Base-by-base conservation (phyloP, 257 asterid species). In the Eustoma russellianum region DNA sequence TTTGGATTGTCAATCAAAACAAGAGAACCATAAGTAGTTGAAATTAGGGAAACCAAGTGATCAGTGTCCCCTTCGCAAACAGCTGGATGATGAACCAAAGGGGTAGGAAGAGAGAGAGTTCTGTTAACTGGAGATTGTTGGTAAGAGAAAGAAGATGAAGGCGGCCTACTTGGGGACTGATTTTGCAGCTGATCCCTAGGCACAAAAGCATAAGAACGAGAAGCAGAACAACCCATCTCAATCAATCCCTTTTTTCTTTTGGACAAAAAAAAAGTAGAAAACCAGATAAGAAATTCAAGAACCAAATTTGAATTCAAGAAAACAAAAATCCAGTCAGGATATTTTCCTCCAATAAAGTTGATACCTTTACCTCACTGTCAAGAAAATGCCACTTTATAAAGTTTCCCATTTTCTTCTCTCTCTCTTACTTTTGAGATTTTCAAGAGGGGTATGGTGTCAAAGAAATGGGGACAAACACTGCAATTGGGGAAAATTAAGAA, bases 11-110 rank as follows among this genome's bases (percentile, higher is more conserved):
- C 75, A 33, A 74, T 30, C 11, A 86, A 71, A 19, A 76, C 61
- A 41, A 89, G 94, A 9, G 90, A 89, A 7, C 97, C 95, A 47
- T 89, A 89, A 11, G 97, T 83, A 57, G 93, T 69, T 72, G 93
- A 89, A 3, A 82, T 89, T 59, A 89, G 92, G 33, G 85, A 72
- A 15, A 89, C 95, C 59, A 80, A 83, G 70, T 89, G 95, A 46
- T 76, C 79, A 15, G 95, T 79, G 48, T 76, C 77, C 65, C 79
- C 82, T 66, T 73, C 73, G 33, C 77, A 53, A 13, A 74, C 34
- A 2, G 90, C 76, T 9, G 86, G 90, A 71, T 81, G 90, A 60
- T 81, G 81, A 14, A 81, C 67, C 41, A 81, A 52, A 2, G 85
- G 85, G 38, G 76, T 81, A 8, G 85, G 82, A 0, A 77, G 74